These are phyloP conservation scores for Avena atlantica DNA, from an alignment of 176 grass and related monocot genomes.

Conservation along the genomic window DNA sequence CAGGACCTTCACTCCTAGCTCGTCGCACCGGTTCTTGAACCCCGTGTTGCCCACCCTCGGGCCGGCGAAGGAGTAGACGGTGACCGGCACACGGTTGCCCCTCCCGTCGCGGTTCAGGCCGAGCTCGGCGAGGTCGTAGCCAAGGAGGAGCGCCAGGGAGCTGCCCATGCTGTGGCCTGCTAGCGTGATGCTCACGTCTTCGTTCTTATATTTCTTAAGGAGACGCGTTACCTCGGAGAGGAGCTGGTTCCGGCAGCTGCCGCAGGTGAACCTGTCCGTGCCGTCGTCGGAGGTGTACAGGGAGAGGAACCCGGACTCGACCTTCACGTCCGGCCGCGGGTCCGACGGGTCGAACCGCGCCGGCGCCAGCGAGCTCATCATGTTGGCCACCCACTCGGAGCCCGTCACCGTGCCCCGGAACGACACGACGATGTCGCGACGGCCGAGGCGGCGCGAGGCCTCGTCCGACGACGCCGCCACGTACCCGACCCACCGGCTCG, in stretches of 20 bases:
- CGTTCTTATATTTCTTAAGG: conserved; percentile 51
- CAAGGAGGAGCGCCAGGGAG: conserved; percentile 73
- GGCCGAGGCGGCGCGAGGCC: conserved; percentile 43
- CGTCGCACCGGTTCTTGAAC: conserved; percentile 75
- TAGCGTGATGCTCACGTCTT: conserved; percentile 73
- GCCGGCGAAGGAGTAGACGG: conserved; percentile 75
- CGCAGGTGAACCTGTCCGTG: conserved; percentile 50
- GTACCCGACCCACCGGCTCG: conserved; percentile 88
- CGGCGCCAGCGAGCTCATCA: conserved; percentile 76
- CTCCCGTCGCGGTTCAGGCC: conserved; percentile 44
- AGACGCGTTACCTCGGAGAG: conserved; percentile 64
- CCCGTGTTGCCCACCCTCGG: conserved; percentile 69
- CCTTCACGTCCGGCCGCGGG: conserved; percentile 61
- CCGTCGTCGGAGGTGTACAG: conserved; percentile 75
- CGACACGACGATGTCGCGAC: conserved; percentile 64
- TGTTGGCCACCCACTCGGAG: conserved; percentile 78
- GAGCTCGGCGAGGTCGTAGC: conserved; percentile 78
- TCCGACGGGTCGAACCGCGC: conserved; percentile 71
- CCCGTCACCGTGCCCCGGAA: conserved; percentile 77
- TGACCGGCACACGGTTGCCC: conserved; percentile 50
- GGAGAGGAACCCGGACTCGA: conserved; percentile 75
- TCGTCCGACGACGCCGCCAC: conserved; percentile 56
- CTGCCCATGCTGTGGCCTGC: conserved; percentile 88
- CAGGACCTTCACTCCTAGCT: conserved; percentile 76
- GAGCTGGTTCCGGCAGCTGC: conserved; percentile 76